Evolutionary conservation across 140 eudicot species (phyloP).

Genomic region (Oenanthe javanica): DNA sequence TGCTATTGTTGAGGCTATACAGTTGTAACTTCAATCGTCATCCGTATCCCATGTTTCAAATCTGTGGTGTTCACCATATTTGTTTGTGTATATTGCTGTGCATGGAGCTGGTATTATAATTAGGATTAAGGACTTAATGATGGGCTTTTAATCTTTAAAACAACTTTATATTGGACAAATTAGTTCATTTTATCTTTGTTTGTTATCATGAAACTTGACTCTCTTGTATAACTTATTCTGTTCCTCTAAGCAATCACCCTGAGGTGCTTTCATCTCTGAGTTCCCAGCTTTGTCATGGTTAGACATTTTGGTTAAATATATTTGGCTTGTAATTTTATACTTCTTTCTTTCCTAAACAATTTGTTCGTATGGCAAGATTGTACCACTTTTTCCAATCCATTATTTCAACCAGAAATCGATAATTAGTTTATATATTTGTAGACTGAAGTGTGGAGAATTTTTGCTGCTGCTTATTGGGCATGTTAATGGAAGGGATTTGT

Average conservation of each 20-base stretch:
- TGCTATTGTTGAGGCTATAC: background rate
- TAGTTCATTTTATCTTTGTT: too few species aligned
- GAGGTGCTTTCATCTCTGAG: too few species aligned
- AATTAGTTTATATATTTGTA: conserved; percentile 6
- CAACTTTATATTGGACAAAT: too few species aligned
- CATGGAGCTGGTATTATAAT: background rate
- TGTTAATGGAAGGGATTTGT: conserved; percentile 74
- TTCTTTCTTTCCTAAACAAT: too few species aligned
- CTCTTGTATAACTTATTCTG: too few species aligned
- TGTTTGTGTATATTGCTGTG: background rate
- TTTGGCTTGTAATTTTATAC: too few species aligned
- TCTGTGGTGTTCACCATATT: background rate
- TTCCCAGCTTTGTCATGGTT: too few species aligned
- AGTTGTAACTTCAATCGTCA: too few species aligned
- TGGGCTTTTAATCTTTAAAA: background rate
- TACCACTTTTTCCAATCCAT: background rate
- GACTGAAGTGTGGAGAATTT: conserved; percentile 93
- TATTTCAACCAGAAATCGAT: background rate
- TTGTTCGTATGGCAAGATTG: background rate
- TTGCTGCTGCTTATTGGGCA: conserved; percentile 77
- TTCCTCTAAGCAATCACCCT: too few species aligned
- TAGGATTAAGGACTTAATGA: background rate
- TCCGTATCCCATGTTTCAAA: background rate
- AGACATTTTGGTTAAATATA: too few species aligned
- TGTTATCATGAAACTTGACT: too few species aligned